These are phyloP conservation scores for Venturiaceae sp. DNA, from an alignment of 2,329 filamentous ascomycete species.

Conservation along the genomic window DNA sequence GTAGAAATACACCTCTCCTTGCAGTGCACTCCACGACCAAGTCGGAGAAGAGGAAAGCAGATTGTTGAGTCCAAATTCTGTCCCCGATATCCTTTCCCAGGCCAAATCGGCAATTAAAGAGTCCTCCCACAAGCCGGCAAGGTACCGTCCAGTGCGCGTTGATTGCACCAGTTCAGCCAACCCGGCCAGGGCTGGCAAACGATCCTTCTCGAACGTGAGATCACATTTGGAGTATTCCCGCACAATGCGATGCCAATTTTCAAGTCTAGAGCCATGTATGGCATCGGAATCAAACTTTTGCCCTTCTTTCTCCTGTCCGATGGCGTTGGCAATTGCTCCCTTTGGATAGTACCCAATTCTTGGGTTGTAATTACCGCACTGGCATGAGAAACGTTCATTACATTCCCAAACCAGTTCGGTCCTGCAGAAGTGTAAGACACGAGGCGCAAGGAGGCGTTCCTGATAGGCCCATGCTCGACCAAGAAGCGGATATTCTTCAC, in stretches of 20 bases:
- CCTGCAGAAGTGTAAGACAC: background rate
- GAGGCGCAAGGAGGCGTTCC: conserved; percentile 1
- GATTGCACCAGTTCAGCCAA: background rate
- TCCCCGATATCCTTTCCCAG: too few species aligned
- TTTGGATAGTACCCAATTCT: too few species aligned
- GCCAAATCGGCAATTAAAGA: background rate
- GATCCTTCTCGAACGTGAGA: background rate
- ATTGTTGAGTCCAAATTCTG: too few species aligned
- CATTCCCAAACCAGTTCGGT: conserved; percentile 3
- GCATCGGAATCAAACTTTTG: too few species aligned
- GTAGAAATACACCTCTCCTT: background rate
- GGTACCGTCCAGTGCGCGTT: too few species aligned
- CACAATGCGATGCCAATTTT: background rate
- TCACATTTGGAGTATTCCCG: background rate
- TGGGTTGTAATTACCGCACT: too few species aligned
- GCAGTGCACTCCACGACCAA: conserved; percentile 2
- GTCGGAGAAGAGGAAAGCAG: too few species aligned
- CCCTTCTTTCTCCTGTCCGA: too few species aligned
- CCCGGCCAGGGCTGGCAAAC: background rate
- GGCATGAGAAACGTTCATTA: too few species aligned
- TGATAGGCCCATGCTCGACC: conserved; percentile 5
- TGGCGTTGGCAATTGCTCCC: too few species aligned
- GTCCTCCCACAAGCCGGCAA: background rate
- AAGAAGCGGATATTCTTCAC: background rate
- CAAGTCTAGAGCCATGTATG: too few species aligned